Evolutionary conservation across 1,284 basidiomycete genomes (phyloP).

Genomic region (Tilletia walkeri): DNA sequence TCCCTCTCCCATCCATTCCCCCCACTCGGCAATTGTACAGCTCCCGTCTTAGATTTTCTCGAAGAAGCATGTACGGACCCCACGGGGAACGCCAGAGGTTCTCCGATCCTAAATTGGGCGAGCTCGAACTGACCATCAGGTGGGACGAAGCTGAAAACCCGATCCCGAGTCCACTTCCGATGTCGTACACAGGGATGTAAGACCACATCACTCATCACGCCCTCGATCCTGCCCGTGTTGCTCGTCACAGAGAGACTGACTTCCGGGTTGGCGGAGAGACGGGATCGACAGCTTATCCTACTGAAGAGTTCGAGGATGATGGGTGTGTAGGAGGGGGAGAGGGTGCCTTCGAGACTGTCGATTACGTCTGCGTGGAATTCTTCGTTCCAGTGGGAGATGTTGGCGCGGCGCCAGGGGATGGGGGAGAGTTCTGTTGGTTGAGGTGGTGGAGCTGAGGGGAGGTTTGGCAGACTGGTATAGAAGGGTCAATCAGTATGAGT

Average conservation of each 20-base stretch:
- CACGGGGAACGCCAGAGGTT: conserved; percentile 47
- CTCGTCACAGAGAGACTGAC: conserved; percentile 55
- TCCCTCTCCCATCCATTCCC: conserved; percentile 15
- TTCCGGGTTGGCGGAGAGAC: conserved; percentile 56
- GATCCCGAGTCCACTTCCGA: conserved; percentile 65
- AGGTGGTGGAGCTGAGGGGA: conserved; percentile 49
- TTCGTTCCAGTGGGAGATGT: conserved; percentile 46
- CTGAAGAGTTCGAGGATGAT: conserved; percentile 37
- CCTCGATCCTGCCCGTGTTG: conserved; percentile 45
- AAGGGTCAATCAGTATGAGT: not conserved
- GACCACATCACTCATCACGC: conserved; percentile 70
- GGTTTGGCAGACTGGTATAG: not conserved
- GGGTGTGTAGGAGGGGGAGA: conserved; percentile 59
- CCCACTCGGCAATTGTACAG: not conserved
- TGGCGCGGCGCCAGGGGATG: conserved; percentile 49
- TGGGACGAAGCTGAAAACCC: conserved; percentile 38
- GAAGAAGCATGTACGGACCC: not conserved
- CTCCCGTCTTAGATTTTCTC: not conserved
- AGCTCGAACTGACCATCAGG: conserved; percentile 46
- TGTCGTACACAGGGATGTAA: conserved; percentile 87
- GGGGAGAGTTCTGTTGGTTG: conserved; percentile 58
- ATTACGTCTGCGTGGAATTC: conserved; percentile 48
- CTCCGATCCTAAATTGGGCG: conserved; percentile 44
- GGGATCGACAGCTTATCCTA: conserved; percentile 36
- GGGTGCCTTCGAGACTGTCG: conserved; percentile 38